Percentiles rank a stretch among this genome's conserved stretches.
Conservation (phyloP, 441 rosid genomes). For the Oxalis stricta region DNA sequence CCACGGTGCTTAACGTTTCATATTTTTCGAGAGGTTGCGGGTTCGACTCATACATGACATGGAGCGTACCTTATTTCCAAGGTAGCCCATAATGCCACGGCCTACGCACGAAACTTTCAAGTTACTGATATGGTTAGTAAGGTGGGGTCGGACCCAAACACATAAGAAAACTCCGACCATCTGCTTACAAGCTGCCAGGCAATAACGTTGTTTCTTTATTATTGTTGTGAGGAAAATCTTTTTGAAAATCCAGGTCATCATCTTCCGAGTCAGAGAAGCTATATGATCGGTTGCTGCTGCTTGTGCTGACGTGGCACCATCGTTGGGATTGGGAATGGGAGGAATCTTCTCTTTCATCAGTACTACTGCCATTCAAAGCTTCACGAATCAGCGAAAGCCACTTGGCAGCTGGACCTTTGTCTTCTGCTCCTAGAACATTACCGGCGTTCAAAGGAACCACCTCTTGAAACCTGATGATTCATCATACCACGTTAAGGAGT, state of each 20-base stretch:
- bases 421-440: slow-evolving; percentile 63
- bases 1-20: too few relatives aligned
- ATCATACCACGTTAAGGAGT: neutral
- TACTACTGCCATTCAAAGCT: slow-evolving; percentile 36
- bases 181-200: slow-evolving; percentile 79
- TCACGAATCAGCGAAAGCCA: slow-evolving; percentile 51
- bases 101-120: slow-evolving; percentile 87
- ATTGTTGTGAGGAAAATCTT: slow-evolving; percentile 5
- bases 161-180: slow-evolving; percentile 91
- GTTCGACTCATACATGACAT: too few relatives aligned
- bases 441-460: slow-evolving; percentile 65
- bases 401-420: slow-evolving; percentile 40
- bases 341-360: slow-evolving; percentile 21
- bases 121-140: slow-evolving; percentile 34
- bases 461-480: slow-evolving; percentile 52
- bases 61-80: slow-evolving; percentile 85
- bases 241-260: slow-evolving; percentile 16
- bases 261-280: slow-evolving; percentile 52
- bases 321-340: too few relatives aligned
- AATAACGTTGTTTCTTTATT: slow-evolving; percentile 21
- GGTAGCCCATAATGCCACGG: slow-evolving; percentile 92
- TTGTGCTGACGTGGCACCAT: slow-evolving; percentile 13
- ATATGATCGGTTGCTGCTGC: slow-evolving; percentile 10
- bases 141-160: slow-evolving; percentile 71
- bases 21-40: too few relatives aligned